A percentile compares a stretch with the other conserved stretches of the same genome.
Conservation (phyloP, 1,284 basidiomycete genomes). For the Ganoderma meredithae region DNA sequence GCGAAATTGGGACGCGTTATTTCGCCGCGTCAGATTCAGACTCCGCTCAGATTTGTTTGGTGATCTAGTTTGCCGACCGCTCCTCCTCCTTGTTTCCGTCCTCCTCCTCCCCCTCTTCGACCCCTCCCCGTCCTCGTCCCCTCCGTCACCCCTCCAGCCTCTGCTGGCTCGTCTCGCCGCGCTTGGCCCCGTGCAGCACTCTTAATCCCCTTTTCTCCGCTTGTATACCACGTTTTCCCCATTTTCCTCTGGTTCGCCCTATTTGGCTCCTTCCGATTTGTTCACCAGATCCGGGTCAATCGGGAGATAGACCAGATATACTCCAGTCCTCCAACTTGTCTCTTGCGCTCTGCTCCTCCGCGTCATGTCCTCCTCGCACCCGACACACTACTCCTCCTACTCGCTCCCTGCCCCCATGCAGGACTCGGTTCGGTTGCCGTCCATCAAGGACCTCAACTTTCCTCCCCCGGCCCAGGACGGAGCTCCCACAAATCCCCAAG, state of each 20-base stretch:
- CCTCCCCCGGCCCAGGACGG: slow-evolving; percentile 44
- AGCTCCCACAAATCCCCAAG: slow-evolving; percentile 28
- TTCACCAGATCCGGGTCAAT: slow-evolving; percentile 39
- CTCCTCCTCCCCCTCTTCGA: slow-evolving; percentile 34
- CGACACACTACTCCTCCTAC: slow-evolving; percentile 37
- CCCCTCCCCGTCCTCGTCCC: slow-evolving; percentile 25
- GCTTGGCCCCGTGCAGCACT: not conserved
- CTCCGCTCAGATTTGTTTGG: slow-evolving; percentile 40
- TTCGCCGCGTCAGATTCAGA: slow-evolving; percentile 36
- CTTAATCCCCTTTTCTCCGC: slow-evolving; percentile 6
- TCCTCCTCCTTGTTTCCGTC: slow-evolving; percentile 37
- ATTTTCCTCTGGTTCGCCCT: slow-evolving; percentile 14
- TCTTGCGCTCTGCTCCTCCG: slow-evolving; percentile 26
- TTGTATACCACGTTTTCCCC: not conserved
- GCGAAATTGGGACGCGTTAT: slow-evolving; percentile 31
- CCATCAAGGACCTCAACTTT: slow-evolving; percentile 73
- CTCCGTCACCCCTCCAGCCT: slow-evolving; percentile 15
- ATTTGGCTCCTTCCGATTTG: slow-evolving; percentile 31
- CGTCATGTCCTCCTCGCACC: slow-evolving; percentile 44
- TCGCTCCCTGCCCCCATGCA: slow-evolving; percentile 45
- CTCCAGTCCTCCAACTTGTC: slow-evolving; percentile 27
- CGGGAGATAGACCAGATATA: slow-evolving; percentile 41
- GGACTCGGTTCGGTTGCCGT: slow-evolving; percentile 63
- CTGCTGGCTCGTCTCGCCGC: not conserved
- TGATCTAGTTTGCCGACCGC: slow-evolving; percentile 37